phyloP scores from a whole-genome alignment of 2,329 filamentous ascomycete genomes.

The Atkinsonella texensis region DNA sequence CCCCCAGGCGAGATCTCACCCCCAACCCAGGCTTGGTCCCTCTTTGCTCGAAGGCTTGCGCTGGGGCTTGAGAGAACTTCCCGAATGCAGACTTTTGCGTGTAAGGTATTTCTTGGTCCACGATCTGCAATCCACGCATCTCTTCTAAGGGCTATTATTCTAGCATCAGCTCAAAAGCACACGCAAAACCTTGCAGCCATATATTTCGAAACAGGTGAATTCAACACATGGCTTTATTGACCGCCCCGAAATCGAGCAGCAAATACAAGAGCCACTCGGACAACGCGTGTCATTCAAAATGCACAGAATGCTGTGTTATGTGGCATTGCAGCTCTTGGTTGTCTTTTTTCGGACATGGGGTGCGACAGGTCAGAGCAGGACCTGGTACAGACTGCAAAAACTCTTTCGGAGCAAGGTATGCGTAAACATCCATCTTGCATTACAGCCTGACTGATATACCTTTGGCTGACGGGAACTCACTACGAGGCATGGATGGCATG shows the following conservation, averaged over 20 bases:
- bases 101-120: constrained; percentile 32
- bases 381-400: constrained; percentile 23
- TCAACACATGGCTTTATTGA: constrained; percentile 39
- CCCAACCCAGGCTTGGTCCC: constrained; percentile 18
- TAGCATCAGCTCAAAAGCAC: not conserved
- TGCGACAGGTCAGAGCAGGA: constrained; percentile 30
- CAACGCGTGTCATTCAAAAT: constrained; percentile 15
- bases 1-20: constrained; percentile 2
- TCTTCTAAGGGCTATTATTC: not conserved
- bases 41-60: constrained; percentile 39
- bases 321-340: constrained; percentile 42
- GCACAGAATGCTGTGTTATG: constrained; percentile 36
- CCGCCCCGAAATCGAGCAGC: constrained; percentile 17
- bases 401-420: constrained; percentile 1
- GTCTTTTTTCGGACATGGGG: constrained; percentile 34
- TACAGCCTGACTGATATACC: constrained; percentile 40
- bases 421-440: constrained; percentile 16
- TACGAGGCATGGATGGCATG: constrained; percentile 46
- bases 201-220: constrained; percentile 41
- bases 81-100: constrained; percentile 41
- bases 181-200: constrained; percentile 32
- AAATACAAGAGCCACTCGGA: constrained; percentile 21
- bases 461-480: constrained; percentile 40
- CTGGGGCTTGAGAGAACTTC: constrained; percentile 41
- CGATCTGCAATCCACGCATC: constrained; percentile 21